A percentile compares a stretch with the other conserved stretches of the same genome.
Evolutionary conservation across 768 basidiomycete genomes (phyloP).

Genomic region (Neoboletus brunneissimus): DNA sequence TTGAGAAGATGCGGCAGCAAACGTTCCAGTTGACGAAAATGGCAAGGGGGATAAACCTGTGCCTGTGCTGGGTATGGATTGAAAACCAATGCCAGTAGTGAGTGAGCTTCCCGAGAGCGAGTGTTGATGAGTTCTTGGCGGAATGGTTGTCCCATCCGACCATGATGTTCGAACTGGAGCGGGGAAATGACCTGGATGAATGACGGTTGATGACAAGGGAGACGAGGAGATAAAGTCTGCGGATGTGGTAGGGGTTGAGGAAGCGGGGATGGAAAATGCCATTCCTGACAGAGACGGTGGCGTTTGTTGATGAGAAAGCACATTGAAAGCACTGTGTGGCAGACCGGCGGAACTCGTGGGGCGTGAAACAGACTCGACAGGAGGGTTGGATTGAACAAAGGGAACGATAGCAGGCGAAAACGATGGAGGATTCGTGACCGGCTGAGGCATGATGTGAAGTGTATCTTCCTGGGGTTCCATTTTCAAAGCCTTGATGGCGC

Average conservation of each 20-base stretch:
- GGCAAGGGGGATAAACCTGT: slow-evolving; percentile 28
- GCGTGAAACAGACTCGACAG: slow-evolving; percentile 30
- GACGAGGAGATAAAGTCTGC: slow-evolving; percentile 25
- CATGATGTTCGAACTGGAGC: slow-evolving; percentile 29
- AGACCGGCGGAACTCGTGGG: slow-evolving; percentile 34
- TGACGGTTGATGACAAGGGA: slow-evolving; percentile 18
- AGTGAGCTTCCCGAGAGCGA: slow-evolving; percentile 31
- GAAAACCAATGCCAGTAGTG: slow-evolving; percentile 26
- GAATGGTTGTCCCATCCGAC: slow-evolving; percentile 29
- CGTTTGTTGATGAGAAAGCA: slow-evolving; percentile 21
- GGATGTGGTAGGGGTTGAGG: slow-evolving; percentile 20
- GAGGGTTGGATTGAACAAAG: slow-evolving; percentile 27
- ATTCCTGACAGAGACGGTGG: slow-evolving; percentile 17
- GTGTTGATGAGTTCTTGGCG: slow-evolving; percentile 32
- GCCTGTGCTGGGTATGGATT: slow-evolving; percentile 34
- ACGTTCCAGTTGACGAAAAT: slow-evolving; percentile 33
- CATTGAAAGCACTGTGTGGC: slow-evolving; percentile 20
- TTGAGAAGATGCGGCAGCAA: slow-evolving; percentile 28
- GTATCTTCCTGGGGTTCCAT: slow-evolving; percentile 47
- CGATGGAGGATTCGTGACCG: slow-evolving; percentile 16
- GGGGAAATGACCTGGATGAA: slow-evolving; percentile 26
- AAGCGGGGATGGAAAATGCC: slow-evolving; percentile 18
- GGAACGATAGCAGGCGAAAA: slow-evolving; percentile 27
- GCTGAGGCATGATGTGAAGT: slow-evolving; percentile 25
- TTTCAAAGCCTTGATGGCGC: slow-evolving; percentile 47